Percentiles rank a stretch among this genome's conserved stretches.
These are phyloP conservation scores for Amanita rubescens DNA, from an alignment of 768 basidiomycete species.

Conservation along the genomic window DNA sequence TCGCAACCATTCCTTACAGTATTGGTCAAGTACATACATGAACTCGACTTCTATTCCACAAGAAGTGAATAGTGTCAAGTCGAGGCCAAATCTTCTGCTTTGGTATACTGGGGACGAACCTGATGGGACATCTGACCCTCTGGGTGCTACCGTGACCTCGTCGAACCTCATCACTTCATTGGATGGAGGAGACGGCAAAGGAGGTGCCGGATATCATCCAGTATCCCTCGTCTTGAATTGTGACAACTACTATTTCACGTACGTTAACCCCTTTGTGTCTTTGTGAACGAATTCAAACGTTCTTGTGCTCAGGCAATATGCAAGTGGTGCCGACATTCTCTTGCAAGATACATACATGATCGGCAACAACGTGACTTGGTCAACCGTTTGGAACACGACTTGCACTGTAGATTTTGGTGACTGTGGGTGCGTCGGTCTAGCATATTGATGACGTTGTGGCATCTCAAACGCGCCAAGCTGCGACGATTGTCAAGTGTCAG, in stretches of 20 bases:
- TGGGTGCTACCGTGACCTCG: conserved; percentile 46
- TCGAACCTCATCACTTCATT: conserved; percentile 52
- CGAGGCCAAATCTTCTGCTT: conserved; percentile 57
- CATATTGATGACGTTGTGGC: not conserved
- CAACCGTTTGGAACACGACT: conserved; percentile 49
- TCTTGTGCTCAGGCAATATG: conserved; percentile 24
- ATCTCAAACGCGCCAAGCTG: conserved; percentile 22
- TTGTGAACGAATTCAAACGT: not conserved
- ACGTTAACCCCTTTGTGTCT: conserved; percentile 1
- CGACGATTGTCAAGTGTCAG: conserved; percentile 60
- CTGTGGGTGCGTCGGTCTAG: conserved; percentile 50
- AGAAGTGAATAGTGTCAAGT: conserved; percentile 64
- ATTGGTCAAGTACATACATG: conserved; percentile 46
- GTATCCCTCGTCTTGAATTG: conserved; percentile 60
- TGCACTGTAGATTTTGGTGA: conserved; percentile 64
- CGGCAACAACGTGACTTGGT: conserved; percentile 58
- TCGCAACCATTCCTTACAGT: not conserved
- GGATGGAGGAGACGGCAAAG: conserved; percentile 42
- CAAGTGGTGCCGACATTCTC: conserved; percentile 60
- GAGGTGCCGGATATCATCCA: conserved; percentile 55
- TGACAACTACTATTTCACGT: conserved; percentile 58
- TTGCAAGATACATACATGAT: conserved; percentile 61
- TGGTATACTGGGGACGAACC: conserved; percentile 77
- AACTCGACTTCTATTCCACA: conserved; percentile 53
- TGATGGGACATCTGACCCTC: conserved; percentile 62